Evolutionary conservation across 2,329 filamentous ascomycete species (phyloP), one percentile per base, ranked within the genome.

Genomic region (Acarospora socialis): DNA sequence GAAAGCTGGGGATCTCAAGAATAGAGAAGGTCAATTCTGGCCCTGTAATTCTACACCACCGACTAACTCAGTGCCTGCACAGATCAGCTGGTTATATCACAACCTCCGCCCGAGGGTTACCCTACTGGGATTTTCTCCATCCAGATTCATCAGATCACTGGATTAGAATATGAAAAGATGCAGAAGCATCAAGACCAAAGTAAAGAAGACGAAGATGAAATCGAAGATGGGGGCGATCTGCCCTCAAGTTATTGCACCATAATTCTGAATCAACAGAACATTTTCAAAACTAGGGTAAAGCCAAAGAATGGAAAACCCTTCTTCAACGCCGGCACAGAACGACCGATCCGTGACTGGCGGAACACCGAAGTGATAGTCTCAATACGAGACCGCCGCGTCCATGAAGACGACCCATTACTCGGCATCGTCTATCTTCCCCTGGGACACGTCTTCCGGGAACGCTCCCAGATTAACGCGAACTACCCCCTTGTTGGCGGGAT

Each of bases 241-340:
- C 79, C 78, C 0, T 77, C 74, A 28, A 64, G 73, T 16, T 84
- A 81, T 48, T 81, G 76, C 49, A 80, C 66, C 19, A 68, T 83
- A 43, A 77, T 82, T 25, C 54, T 83, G 42, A 81, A 83, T 47
- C 77, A 83, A 46, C 66, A 68, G 41, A 81, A 69, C 36, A 55
- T 68, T 8, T 84, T 76, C 56, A 73, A 68, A 44, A 81, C 78
- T 2, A 61, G 79, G 10, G 81, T 78, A 0, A 83, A 84, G 53
- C 78, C 79, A 1, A 81, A 81, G 55, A 82, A 81, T 39, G 66
- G 73, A 0, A 81, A 81, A 44, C 79, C 79, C 0, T 83, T 82
- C 52, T 83, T 79, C 61, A 83, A 83, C 41, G 78, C 79, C 3
- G 75, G 75, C 4, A 80, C 72, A 2, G 79, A 84, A 49, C 67